Evolutionary conservation across 192 early-diverging fungal species (phyloP), one percentile per base, ranked within the genome.

Genomic region (Obelidium mucronatum): DNA sequence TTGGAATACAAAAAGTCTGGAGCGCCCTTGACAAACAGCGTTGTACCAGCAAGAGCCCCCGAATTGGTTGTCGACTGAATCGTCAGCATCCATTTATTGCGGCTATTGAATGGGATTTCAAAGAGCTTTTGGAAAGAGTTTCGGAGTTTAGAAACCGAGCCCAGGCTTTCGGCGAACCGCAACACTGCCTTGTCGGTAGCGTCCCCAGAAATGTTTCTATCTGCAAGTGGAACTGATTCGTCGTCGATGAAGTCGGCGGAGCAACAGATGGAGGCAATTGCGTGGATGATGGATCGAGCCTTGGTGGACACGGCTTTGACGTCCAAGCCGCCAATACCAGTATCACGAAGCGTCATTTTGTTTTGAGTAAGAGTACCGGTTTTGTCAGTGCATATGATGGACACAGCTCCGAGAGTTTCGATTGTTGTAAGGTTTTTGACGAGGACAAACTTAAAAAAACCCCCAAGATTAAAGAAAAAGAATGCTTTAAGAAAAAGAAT

Each of bases 61-160:
- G 24, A 36, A 15, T 48, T 30, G n/a, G n/a, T 5, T 3, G 36
- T 13, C 6, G 36, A 26, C n/a, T 74, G 72, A 68, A 98, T 90
- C n/a, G 93, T 91, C 80, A 96, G 82, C 77, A 91, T 91, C 91
- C 90, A 94, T 78, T 98, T 98, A 84, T 91, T 97, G 44, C 93
- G 90, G 30, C 91, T 93, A 85, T 94, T 96, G 87, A 98, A 96
- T 4, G 96, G 95, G 33, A 97, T 89, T 79, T 94, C 94, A 84
- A 96, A 94, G 71, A 95, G 88, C 79, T 95, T 94, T 72, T 55
- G 64, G 39, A 76, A 75, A 17, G 48, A 36, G 31, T 61, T 75
- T 69, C 75, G 67, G 48, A 75, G 52, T n/a, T 76, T 70, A 44
- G 76, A 78, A 22, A 67, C 73, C 35, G 70, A 59, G 52, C 68